phyloP scores from a whole-genome alignment of 805 yeast genomes.

The Lipomyces orientalis region DNA sequence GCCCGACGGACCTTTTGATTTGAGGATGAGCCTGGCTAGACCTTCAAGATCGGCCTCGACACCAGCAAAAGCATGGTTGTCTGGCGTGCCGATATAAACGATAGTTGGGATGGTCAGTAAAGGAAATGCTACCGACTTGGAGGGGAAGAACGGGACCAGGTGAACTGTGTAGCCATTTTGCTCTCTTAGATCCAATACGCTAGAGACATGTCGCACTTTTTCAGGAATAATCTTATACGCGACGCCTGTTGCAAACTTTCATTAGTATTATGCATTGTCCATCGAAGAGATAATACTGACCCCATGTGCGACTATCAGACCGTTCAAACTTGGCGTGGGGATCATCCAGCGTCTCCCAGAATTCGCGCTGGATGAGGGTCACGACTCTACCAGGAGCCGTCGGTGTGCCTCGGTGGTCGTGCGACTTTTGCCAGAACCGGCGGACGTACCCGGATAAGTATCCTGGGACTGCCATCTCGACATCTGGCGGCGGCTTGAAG shows the following conservation, averaged over 20 bases:
- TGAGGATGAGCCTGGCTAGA: conserved; percentile 66
- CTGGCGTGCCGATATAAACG: conserved; percentile 83
- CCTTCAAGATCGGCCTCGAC: conserved; percentile 62
- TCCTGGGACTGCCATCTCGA: conserved; percentile 69
- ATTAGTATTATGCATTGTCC: conserved; percentile 34
- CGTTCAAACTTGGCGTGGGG: conserved; percentile 46
- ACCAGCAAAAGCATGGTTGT: conserved; percentile 82
- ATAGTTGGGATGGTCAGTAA: conserved; percentile 51
- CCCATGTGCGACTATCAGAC: conserved; percentile 40
- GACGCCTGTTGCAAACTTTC: conserved; percentile 59
- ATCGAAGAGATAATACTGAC: conserved; percentile 1
- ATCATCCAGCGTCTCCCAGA: conserved; percentile 54
- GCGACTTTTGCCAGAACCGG: conserved; percentile 84
- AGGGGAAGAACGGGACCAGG: conserved; percentile 65
- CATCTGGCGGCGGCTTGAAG: conserved; percentile 86
- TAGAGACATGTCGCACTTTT: conserved; percentile 63
- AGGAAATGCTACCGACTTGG: conserved; percentile 16
- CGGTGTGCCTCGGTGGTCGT: conserved; percentile 89
- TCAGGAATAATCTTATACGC: conserved; percentile 80
- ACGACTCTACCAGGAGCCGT: conserved; percentile 88
- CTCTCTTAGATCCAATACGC: conserved; percentile 79
- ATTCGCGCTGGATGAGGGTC: conserved; percentile 68
- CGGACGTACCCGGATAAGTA: conserved; percentile 76
- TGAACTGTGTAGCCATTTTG: conserved; percentile 86
- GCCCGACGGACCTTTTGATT: conserved; percentile 80